Conservation (phyloP, 495 filamentous ascomycete genomes). For the Aspergillus biplanus region DNA sequence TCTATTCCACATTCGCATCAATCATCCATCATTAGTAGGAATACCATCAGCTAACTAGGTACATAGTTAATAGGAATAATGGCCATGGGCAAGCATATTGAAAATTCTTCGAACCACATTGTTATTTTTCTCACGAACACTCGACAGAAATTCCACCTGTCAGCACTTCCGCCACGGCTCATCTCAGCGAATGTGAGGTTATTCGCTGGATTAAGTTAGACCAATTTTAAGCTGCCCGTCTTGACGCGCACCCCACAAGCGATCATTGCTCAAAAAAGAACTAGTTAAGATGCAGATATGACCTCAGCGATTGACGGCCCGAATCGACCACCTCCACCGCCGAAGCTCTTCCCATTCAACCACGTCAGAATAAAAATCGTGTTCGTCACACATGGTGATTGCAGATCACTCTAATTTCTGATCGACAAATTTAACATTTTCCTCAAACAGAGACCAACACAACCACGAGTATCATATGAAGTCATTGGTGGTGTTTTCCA, state of each 20-base stretch:
- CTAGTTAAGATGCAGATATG: slow-evolving; percentile 7
- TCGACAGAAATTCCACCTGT: too few species aligned
- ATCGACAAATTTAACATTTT: background rate
- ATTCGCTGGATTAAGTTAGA: slow-evolving; percentile 3
- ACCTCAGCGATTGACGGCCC: slow-evolving; percentile 14
- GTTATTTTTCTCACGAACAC: too few species aligned
- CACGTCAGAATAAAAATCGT: too few species aligned
- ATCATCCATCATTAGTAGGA: background rate
- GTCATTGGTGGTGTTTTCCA: too few species aligned
- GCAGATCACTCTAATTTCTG: background rate
- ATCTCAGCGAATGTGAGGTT: too few species aligned
- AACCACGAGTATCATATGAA: too few species aligned
- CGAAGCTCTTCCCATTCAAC: background rate
- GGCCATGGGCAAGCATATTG: too few species aligned
- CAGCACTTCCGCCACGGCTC: too few species aligned
- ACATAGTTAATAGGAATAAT: too few species aligned
- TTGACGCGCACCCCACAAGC: slow-evolving; percentile 27
- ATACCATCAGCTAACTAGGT: background rate
- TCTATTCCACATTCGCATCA: background rate
- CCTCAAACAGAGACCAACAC: too few species aligned
- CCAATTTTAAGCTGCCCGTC: slow-evolving; percentile 5
- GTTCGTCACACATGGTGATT: too few species aligned
- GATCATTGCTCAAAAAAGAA: slow-evolving; percentile 23
- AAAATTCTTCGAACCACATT: too few species aligned
- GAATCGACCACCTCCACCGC: slow-evolving; percentile 12